These are phyloP conservation scores for Tephrocybe rancida DNA, from an alignment of 768 basidiomycete species.

Conservation along the genomic window DNA sequence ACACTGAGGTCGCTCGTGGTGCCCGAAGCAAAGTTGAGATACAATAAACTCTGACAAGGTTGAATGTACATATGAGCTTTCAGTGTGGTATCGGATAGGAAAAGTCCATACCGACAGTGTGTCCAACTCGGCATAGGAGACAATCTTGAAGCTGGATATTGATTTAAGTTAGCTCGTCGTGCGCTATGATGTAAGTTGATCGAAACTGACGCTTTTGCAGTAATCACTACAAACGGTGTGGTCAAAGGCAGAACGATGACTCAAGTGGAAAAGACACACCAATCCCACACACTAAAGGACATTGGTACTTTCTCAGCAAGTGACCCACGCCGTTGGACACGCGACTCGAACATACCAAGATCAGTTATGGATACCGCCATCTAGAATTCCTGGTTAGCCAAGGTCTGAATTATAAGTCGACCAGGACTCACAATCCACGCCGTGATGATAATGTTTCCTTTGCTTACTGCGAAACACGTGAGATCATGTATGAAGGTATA, in stretches of 20 bases:
- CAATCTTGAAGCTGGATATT: slow-evolving; percentile 38
- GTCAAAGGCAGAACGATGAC: background rate
- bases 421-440: slow-evolving; percentile 45
- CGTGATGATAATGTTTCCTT: slow-evolving; percentile 42
- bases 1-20: slow-evolving; percentile 56
- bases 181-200: background rate
- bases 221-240: slow-evolving; percentile 41
- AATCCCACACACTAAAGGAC: slow-evolving; percentile 33
- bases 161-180: background rate
- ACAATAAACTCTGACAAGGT: slow-evolving; percentile 44
- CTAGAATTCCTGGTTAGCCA: slow-evolving; percentile 16
- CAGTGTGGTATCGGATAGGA: too few relatives aligned
- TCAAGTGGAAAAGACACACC: slow-evolving; percentile 26
- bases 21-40: slow-evolving; percentile 51
- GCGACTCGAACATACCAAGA: slow-evolving; percentile 37
- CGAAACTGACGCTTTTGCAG: slow-evolving; percentile 48
- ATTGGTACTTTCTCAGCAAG: too few relatives aligned
- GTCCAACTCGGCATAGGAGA: slow-evolving; percentile 37
- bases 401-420: background rate
- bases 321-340: too few relatives aligned
- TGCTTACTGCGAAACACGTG: slow-evolving; percentile 39
- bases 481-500: background rate
- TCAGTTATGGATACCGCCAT: slow-evolving; percentile 43
- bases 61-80: too few relatives aligned
- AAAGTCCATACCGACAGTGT: slow-evolving; percentile 35